These are phyloP conservation scores for Pseudogymnoascus pannorum DNA, from an alignment of 2,329 filamentous ascomycete species.

Conservation along the genomic window DNA sequence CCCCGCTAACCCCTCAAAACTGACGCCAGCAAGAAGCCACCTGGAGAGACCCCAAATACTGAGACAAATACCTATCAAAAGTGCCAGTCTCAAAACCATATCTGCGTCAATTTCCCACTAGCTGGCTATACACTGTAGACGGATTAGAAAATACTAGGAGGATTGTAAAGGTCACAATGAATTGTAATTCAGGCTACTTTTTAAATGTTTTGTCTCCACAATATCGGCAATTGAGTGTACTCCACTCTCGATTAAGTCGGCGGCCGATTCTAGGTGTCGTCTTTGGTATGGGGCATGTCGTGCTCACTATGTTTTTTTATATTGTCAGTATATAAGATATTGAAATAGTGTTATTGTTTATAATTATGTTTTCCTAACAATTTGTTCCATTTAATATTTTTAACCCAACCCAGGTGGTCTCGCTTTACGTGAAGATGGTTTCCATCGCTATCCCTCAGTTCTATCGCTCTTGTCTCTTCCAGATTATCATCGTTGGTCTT, in stretches of 20 bases:
- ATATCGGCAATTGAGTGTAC: background rate
- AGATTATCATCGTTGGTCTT: slow-evolving; percentile 56
- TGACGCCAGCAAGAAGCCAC: no score
- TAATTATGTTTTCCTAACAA: background rate
- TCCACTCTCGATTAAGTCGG: background rate
- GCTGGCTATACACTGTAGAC: no score
- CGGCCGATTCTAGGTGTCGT: background rate
- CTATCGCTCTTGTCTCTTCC: background rate
- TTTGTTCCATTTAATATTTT: background rate
- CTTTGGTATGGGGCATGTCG: background rate
- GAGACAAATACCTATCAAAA: no score
- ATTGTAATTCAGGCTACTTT: no score
- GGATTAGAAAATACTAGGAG: no score
- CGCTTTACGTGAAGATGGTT: background rate
- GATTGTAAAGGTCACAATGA: no score
- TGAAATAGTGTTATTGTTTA: background rate
- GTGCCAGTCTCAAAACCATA: no score
- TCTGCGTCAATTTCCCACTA: no score
- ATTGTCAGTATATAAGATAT: background rate
- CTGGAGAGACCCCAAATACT: no score
- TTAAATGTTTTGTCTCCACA: background rate
- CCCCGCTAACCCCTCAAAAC: no score
- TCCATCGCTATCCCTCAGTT: background rate
- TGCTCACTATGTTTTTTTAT: background rate
- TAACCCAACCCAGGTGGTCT: background rate